These are phyloP conservation scores for Beta macrorhiza DNA, from an alignment of 179 eudicot species.

Conservation along the genomic window DNA sequence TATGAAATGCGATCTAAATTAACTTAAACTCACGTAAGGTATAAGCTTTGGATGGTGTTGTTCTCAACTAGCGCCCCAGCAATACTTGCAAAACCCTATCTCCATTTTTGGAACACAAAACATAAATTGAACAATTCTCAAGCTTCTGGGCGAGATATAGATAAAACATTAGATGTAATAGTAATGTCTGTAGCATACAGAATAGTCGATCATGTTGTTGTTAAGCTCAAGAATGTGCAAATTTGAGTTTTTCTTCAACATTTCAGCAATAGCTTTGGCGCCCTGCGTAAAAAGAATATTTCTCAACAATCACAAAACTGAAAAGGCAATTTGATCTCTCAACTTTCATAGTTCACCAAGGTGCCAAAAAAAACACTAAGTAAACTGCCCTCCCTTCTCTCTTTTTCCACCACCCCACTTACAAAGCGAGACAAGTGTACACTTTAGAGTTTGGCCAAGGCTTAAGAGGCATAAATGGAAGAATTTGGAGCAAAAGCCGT, in stretches of 20 bases:
- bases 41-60: constrained; percentile 48
- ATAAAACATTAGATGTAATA: constrained; percentile 21
- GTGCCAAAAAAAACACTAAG: constrained; percentile 1
- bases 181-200: constrained; percentile 57
- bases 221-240: constrained; percentile 76
- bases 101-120: constrained; percentile 57
- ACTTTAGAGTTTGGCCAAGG: constrained; percentile 4
- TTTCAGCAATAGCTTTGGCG: constrained; percentile 83
- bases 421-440: no score
- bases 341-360: neutral
- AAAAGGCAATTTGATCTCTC: neutral
- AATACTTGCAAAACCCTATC: constrained; percentile 96
- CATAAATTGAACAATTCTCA: constrained; percentile 32
- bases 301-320: neutral
- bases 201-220: constrained; percentile 86
- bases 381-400: neutral
- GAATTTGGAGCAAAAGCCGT: neutral
- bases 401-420: neutral
- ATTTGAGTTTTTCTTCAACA: constrained; percentile 79
- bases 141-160: constrained; percentile 22
- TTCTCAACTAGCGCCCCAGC: constrained; percentile 89
- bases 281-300: constrained; percentile 53
- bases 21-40: constrained; percentile 70
- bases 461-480: neutral
- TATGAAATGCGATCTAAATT: constrained; percentile 11